phyloP scores from a whole-genome alignment of 176 grass and related monocot species.

The Pontederia crassipes region DNA sequence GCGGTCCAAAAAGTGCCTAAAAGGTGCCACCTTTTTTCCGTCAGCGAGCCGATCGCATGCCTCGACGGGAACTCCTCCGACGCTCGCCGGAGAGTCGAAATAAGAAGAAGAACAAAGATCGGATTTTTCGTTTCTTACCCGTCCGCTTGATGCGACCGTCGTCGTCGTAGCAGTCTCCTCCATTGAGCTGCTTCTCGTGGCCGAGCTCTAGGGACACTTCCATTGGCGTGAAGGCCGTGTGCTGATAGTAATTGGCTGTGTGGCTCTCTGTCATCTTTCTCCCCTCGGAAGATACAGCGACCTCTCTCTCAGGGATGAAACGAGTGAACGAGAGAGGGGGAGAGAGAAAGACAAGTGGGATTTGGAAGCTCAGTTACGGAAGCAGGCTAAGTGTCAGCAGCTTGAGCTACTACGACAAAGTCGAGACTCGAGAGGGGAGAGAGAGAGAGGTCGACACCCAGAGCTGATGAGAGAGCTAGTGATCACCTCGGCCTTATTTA shows the following conservation, averaged over 20 bases:
- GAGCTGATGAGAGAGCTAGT: no score
- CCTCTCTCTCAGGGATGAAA: no score
- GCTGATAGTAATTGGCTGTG: constrained; percentile 9
- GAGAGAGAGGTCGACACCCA: no score
- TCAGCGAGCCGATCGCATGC: no score
- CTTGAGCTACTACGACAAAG: no score
- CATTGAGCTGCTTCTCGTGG: not conserved
- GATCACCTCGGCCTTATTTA: no score
- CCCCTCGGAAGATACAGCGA: not conserved
- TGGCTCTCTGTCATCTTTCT: constrained; percentile 15
- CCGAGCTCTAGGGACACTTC: constrained; percentile 41
- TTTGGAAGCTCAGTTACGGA: no score
- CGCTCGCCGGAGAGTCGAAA: not conserved
- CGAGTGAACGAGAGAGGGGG: no score
- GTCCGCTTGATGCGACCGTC: constrained; percentile 45
- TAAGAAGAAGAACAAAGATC: not conserved
- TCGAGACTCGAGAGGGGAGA: no score
- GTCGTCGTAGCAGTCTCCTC: constrained; percentile 32
- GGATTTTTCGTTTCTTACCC: constrained; percentile 11
- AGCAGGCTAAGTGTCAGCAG: no score
- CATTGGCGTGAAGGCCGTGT: constrained; percentile 19
- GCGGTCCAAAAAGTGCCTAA: constrained; percentile 72
- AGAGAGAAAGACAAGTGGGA: no score
- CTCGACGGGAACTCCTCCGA: no score
- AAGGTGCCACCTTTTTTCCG: not conserved